Evolutionary conservation across 176 grass and related monocot species (phyloP), one percentile per base, ranked within the genome.

Genomic region (Raddia guianensis): DNA sequence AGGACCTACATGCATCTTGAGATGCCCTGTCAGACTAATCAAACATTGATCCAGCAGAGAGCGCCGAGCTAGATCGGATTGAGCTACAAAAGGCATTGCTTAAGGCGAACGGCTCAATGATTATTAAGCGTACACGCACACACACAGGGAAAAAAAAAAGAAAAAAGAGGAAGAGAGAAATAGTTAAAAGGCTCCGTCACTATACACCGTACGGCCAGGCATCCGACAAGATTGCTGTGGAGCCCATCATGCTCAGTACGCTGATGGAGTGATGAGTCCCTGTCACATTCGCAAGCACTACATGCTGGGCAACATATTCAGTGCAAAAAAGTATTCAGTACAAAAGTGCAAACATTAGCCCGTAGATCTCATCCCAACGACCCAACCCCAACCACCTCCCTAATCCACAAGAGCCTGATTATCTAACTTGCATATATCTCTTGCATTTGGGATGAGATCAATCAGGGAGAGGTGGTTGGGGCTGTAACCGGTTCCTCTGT

Each of bases 141-240:
- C 27, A 27, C 27, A 27, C 27, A 78, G 56, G 14, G 56, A 6
- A 77, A 27, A 27, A 27, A 27, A 27, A 27, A 27, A 27, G 27
- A 27, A 27, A 27, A 27, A 27, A 27, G 27, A 27, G 1, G 27
- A 27, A 27, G 27, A 27, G 27, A 0, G 27, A 35, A 49, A 49
- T 4, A 1, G 12, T 49, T 7, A 3, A 59, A 93, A 90, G 76
- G 48, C 66, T 73, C 35, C 45, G 5, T 43, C 63, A 70, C 84
- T 74, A 73, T 78, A 48, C 10, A 19, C 65, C 57, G 8, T 12
- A 16, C 48, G 7, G 71, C 59, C 13, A 69, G 47, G 12, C 19
- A 27, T 13, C 8, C 47, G 78, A 84, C 79, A 86, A 86, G 75
- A 76, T 65, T 55, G 79, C 77, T 63, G 5, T 33, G 79, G 48